phyloP scores from a whole-genome alignment of 441 rosid species.

The Kokia cookei region DNA sequence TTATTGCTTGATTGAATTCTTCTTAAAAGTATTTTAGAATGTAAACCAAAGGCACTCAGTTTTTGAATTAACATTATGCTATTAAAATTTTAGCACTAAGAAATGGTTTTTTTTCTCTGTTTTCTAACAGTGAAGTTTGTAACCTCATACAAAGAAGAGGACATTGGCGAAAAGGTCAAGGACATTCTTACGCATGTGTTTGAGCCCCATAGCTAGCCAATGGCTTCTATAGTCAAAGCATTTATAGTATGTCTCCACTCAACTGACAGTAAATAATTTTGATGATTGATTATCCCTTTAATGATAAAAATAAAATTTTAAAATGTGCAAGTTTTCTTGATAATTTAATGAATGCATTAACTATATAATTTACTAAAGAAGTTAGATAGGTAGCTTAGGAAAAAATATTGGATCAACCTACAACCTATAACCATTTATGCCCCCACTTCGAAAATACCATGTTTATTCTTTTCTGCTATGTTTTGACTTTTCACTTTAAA shows the following conservation, averaged over 20 bases:
- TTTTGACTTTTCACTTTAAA: too few relatives aligned
- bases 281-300: not conserved
- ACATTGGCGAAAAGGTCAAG: slow-evolving; percentile 36
- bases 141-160: slow-evolving; percentile 47
- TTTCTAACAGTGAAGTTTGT: slow-evolving; percentile 49
- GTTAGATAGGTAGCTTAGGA: not conserved
- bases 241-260: slow-evolving; percentile 1
- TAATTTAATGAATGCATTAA: not conserved
- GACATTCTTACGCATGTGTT: slow-evolving; percentile 54
- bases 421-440: too few relatives aligned
- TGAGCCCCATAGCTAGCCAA: slow-evolving; percentile 12
- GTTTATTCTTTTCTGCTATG: too few relatives aligned
- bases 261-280: not conserved
- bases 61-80: not conserved
- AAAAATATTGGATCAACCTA: not conserved
- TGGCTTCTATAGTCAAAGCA: not conserved
- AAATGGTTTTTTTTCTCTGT: slow-evolving; percentile 8
- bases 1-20: not conserved
- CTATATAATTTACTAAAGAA: not conserved
- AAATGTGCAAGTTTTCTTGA: not conserved
- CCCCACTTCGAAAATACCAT: too few relatives aligned
- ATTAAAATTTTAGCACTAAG: not conserved
- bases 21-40: not conserved
- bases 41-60: not conserved
- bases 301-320: not conserved